Percentiles rank a stretch among this genome's conserved stretches.
Evolutionary conservation across 495 filamentous ascomycete species (phyloP).

Genomic region (Penicillium paxilli): DNA sequence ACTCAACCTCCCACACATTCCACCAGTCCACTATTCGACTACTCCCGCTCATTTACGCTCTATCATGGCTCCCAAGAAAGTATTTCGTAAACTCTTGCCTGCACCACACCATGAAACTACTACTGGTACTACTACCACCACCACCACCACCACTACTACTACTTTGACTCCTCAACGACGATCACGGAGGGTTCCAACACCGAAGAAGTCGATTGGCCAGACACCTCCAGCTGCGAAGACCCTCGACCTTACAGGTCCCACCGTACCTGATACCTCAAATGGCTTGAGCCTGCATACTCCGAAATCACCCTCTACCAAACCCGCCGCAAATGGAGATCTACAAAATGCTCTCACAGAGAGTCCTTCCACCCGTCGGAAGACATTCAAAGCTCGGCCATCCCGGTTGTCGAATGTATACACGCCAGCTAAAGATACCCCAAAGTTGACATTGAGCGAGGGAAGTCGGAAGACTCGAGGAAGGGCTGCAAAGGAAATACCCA

Average conservation of each 20-base stretch:
- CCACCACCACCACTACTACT: slow-evolving; percentile 9
- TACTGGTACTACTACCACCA: too few relatives aligned
- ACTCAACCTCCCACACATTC: slow-evolving; percentile 1
- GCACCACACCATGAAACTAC: too few relatives aligned
- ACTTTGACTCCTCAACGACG: slow-evolving; percentile 23
- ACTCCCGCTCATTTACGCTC: too few relatives aligned
- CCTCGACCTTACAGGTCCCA: slow-evolving; percentile 1
- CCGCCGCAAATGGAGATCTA: background rate
- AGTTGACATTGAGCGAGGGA: slow-evolving; percentile 3
- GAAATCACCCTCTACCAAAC: slow-evolving; percentile 4
- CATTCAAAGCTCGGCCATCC: slow-evolving; percentile 24
- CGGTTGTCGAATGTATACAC: slow-evolving; percentile 26
- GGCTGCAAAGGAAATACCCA: slow-evolving; percentile 14
- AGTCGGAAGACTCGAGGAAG: slow-evolving; percentile 19
- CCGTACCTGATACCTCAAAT: slow-evolving; percentile 10
- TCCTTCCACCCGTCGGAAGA: slow-evolving; percentile 14
- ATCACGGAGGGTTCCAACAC: slow-evolving; percentile 16
- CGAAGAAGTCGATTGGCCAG: slow-evolving; percentile 3
- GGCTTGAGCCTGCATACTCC: slow-evolving; percentile 16
- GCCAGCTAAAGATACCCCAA: slow-evolving; percentile 17
- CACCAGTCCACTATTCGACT: too few relatives aligned
- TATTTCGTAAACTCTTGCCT: slow-evolving; percentile 23
- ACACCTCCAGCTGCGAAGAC: slow-evolving; percentile 5
- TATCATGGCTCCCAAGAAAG: slow-evolving; percentile 28
- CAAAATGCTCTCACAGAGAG: slow-evolving; percentile 6